Percentiles rank a stretch among this genome's conserved stretches.
Evolutionary conservation across 1,284 basidiomycete species (phyloP).

Genomic region (Sanghuangporus sanghuang): DNA sequence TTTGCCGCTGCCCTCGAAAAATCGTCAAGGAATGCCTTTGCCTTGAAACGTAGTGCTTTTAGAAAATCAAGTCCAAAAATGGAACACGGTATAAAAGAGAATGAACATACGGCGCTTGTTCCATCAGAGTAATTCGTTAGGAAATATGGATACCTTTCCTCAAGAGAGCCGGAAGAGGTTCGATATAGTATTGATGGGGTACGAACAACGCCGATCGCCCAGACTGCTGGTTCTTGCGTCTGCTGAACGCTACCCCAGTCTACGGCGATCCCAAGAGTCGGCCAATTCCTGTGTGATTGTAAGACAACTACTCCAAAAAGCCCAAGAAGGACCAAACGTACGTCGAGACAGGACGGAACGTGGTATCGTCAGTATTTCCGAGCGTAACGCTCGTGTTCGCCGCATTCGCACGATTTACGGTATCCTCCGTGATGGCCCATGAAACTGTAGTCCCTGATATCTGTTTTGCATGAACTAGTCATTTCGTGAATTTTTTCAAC

Average conservation of each 20-base stretch:
- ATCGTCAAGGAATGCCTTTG: constrained; percentile 34
- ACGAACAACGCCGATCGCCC: constrained; percentile 38
- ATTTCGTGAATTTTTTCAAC: not conserved
- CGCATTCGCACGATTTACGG: not conserved
- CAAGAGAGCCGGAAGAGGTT: constrained; percentile 18
- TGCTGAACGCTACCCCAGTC: constrained; percentile 25
- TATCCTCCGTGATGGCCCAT: constrained; percentile 9
- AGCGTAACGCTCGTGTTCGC: not conserved
- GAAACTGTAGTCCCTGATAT: constrained; percentile 9
- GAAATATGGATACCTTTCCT: constrained; percentile 31
- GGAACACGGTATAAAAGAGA: not conserved
- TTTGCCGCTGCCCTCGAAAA: constrained; percentile 29
- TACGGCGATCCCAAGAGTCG: constrained; percentile 30
- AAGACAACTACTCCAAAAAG: too few relatives aligned
- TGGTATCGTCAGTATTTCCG: constrained; percentile 3
- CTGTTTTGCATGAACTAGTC: not conserved
- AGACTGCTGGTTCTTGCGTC: constrained; percentile 29
- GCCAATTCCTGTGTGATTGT: constrained; percentile 25
- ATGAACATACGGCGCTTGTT: constrained; percentile 24
- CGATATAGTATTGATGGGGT: constrained; percentile 34
- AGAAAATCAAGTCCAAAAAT: not conserved
- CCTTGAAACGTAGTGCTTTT: constrained; percentile 17
- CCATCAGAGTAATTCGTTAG: constrained; percentile 23
- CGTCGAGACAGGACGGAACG: constrained; percentile 1
- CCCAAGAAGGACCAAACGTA: not conserved